These are phyloP conservation scores for Raddia distichophylla DNA, from an alignment of 176 grass and related monocot species.

Conservation along the genomic window DNA sequence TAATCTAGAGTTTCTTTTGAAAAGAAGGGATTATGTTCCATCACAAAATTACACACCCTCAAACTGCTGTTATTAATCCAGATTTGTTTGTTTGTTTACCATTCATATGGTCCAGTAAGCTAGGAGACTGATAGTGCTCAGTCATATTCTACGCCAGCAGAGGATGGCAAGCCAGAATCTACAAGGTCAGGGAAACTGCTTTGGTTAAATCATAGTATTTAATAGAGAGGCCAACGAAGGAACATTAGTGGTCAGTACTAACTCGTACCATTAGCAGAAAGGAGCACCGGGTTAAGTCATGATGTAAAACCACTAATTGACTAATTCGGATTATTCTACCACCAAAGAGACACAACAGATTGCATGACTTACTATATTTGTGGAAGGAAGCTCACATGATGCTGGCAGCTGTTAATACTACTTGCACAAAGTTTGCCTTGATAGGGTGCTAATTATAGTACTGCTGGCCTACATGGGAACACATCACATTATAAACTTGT, in stretches of 20 bases:
- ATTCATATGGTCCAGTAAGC: not conserved
- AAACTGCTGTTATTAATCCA: not conserved
- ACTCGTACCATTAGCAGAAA: not conserved
- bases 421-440: not conserved
- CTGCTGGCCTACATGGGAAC: not conserved
- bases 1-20: not conserved
- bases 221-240: not conserved
- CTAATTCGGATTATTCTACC: not conserved
- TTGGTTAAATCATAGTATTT: not conserved
- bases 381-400: conserved; percentile 14
- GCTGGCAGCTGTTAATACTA: not conserved
- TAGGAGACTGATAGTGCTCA: not conserved
- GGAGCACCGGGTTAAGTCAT: not conserved
- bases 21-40: not conserved
- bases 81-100: not conserved
- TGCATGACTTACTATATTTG: not conserved
- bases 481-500: not conserved
- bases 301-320: not conserved
- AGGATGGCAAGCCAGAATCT: not conserved
- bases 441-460: not conserved
- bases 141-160: not conserved
- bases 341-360: not conserved
- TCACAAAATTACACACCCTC: not conserved
- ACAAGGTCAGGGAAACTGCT: not conserved
- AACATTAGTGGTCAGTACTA: not conserved